These are phyloP conservation scores for Verticillium albo-atrum DNA, from an alignment of 2,329 filamentous ascomycete genomes.

Conservation along the genomic window DNA sequence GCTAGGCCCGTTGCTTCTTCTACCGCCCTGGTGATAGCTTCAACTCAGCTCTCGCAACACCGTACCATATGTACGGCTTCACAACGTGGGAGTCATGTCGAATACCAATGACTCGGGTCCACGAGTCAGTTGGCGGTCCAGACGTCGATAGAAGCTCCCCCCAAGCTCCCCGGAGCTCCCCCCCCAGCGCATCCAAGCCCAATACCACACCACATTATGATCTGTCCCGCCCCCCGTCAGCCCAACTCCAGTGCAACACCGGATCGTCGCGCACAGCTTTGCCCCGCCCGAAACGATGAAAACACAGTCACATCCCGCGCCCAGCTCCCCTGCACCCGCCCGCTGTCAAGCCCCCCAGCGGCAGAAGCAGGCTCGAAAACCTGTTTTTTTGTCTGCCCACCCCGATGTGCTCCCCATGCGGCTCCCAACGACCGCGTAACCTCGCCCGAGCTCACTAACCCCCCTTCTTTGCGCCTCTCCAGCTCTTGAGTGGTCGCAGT, in stretches of 20 bases:
- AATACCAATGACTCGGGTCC: neutral
- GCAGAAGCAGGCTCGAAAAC: neutral
- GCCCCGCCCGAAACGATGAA: slow-evolving; percentile 79
- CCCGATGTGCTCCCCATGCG: neutral
- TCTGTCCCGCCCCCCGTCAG: neutral
- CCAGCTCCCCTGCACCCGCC: slow-evolving; percentile 39
- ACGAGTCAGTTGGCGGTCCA: neutral
- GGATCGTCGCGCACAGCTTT: neutral
- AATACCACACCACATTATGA: neutral
- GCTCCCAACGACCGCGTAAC: neutral
- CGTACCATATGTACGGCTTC: too few species aligned
- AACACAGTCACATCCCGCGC: slow-evolving; percentile 66
- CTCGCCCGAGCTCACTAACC: neutral
- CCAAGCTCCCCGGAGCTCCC: too few species aligned
- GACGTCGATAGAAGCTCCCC: neutral
- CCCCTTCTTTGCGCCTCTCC: too few species aligned
- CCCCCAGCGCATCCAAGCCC: neutral
- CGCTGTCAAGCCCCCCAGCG: neutral
- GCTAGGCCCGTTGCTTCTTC: too few species aligned
- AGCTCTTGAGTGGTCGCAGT: too few species aligned
- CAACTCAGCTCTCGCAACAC: too few species aligned
- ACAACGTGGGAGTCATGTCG: neutral
- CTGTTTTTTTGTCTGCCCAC: neutral
- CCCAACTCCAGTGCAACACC: neutral
- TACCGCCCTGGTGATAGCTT: too few species aligned